A percentile compares a stretch with the other conserved stretches of the same genome.
These are phyloP conservation scores for Gamsiella multidivaricata DNA, from an alignment of 192 early-diverging fungal genomes.

Conservation along the genomic window DNA sequence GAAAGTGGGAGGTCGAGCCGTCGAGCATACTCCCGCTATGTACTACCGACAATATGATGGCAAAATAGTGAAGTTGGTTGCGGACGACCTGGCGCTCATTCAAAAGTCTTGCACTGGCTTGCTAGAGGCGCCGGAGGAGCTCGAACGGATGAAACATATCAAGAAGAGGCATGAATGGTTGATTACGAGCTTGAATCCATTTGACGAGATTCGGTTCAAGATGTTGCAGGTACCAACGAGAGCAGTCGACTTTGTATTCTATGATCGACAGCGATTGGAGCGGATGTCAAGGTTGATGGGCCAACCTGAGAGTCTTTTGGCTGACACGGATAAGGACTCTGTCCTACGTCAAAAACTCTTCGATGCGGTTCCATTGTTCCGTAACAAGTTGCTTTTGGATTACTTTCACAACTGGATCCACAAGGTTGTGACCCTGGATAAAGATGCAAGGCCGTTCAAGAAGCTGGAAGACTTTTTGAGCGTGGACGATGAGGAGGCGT, in stretches of 20 bases:
- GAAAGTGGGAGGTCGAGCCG: background rate
- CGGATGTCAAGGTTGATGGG: conserved; percentile 11
- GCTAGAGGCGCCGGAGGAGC: background rate
- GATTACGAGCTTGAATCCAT: conserved; percentile 15
- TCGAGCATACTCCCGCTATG: background rate
- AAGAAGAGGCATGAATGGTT: conserved; percentile 16
- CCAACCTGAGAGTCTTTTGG: background rate
- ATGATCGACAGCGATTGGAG: conserved; percentile 4
- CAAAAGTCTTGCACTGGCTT: background rate
- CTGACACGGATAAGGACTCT: background rate
- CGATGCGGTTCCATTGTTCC: background rate
- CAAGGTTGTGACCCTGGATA: conserved; percentile 10
- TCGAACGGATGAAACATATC: conserved; percentile 1
- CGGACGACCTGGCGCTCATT: conserved; percentile 18
- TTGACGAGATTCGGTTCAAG: conserved; percentile 38
- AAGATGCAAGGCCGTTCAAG: conserved; percentile 20
- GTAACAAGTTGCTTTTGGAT: conserved; percentile 17
- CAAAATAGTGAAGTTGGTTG: conserved; percentile 3
- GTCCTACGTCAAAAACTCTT: conserved; percentile 1
- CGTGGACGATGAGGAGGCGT: background rate
- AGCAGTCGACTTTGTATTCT: background rate
- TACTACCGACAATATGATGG: conserved; percentile 24
- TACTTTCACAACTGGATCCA: conserved; percentile 28
- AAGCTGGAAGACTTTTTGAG: conserved; percentile 18
- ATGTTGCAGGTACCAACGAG: conserved; percentile 8